Conservation (phyloP, 225 moss, liverwort and hornwort species). For the Marchantia polymorpha region DNA sequence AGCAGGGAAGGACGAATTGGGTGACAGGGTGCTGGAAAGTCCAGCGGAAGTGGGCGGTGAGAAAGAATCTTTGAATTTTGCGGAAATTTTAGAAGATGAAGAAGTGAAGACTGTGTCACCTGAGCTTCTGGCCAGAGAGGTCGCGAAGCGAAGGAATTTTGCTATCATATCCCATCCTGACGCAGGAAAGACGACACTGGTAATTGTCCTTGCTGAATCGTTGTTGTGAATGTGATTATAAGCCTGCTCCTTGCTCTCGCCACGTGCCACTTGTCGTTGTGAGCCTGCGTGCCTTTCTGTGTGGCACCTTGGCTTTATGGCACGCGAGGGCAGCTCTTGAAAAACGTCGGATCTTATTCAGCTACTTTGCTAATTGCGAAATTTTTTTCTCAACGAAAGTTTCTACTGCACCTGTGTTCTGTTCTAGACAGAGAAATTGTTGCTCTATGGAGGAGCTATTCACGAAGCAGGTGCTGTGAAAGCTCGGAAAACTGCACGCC, state of each 20-base stretch:
- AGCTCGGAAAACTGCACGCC: constrained; percentile 80
- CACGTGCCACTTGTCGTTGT: too few relatives aligned
- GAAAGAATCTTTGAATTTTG: background rate
- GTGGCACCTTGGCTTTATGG: too few relatives aligned
- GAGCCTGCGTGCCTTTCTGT: too few relatives aligned
- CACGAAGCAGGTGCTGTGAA: constrained; percentile 96
- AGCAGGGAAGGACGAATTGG: background rate
- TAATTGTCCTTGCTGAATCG: constrained; percentile 19
- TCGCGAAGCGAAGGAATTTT: constrained; percentile 75
- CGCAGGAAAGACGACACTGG: constrained; percentile 94
- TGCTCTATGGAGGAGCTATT: constrained; percentile 94
- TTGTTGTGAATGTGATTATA: background rate
- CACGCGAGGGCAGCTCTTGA: too few relatives aligned
- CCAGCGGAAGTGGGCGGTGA: constrained; percentile 9
- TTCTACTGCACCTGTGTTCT: constrained; percentile 1
- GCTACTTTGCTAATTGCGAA: background rate
- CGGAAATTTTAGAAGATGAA: constrained; percentile 16
- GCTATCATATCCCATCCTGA: constrained; percentile 97
- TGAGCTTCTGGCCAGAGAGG: constrained; percentile 61
- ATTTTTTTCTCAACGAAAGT: background rate
- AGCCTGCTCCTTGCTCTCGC: too few relatives aligned
- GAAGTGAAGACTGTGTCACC: constrained; percentile 37
- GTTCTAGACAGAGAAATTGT: constrained; percentile 79
- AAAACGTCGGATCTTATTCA: too few relatives aligned
- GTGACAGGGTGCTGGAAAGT: background rate